phyloP scores from a whole-genome alignment of 768 basidiomycete species.

The Terana coerulea region DNA sequence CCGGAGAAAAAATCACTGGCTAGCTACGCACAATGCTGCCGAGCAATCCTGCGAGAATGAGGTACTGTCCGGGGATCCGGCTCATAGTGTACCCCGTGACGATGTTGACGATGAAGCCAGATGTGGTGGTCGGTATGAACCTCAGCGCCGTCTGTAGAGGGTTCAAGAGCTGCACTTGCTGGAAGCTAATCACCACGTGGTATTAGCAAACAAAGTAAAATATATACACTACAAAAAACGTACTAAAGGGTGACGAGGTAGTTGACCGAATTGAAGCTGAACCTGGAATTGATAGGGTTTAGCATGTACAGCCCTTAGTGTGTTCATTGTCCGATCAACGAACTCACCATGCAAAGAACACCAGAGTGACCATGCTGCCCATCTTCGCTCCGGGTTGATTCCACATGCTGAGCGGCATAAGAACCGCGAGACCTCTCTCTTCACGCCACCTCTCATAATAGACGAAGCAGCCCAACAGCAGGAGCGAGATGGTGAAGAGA shows the following conservation, averaged over 20 bases:
- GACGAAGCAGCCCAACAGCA: slow-evolving; percentile 22
- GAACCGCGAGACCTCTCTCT: slow-evolving; percentile 18
- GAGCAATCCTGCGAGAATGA: slow-evolving; percentile 24
- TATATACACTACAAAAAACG: too few species aligned
- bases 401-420: slow-evolving; percentile 29
- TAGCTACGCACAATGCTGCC: slow-evolving; percentile 22
- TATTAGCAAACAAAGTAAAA: too few species aligned
- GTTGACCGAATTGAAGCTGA: slow-evolving; percentile 26
- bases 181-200: too few species aligned
- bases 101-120: slow-evolving; percentile 15
- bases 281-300: too few species aligned
- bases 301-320: too few species aligned
- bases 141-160: slow-evolving; percentile 29
- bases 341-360: slow-evolving; percentile 29
- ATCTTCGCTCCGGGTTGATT: slow-evolving; percentile 23
- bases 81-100: slow-evolving; percentile 15
- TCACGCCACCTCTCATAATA: slow-evolving; percentile 26
- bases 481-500: slow-evolving; percentile 19
- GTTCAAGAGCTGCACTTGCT: slow-evolving; percentile 24
- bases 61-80: slow-evolving; percentile 22
- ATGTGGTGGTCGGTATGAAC: slow-evolving; percentile 28
- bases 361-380: slow-evolving; percentile 20
- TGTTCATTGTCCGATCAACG: too few species aligned
- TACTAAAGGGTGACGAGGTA: slow-evolving; percentile 29
- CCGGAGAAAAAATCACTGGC: neutral